phyloP scores from a whole-genome alignment of 1,139 yeast species.

The Yamadazyma sp. region DNA sequence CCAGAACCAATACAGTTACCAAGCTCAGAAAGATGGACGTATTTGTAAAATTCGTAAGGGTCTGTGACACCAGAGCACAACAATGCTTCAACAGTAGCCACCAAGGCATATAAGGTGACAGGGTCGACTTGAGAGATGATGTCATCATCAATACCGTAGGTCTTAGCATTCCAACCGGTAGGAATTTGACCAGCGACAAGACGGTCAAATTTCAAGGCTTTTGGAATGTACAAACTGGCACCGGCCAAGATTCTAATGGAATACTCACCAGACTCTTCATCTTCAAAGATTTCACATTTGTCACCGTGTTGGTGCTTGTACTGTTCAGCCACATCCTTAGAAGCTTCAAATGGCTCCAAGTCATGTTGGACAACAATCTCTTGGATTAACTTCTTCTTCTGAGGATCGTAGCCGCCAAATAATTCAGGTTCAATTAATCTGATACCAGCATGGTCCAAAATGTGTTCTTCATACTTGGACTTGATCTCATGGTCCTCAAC shows the following conservation, averaged over 20 bases:
- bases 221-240: slow-evolving; percentile 87
- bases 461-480: slow-evolving; percentile 83
- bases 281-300: slow-evolving; percentile 87
- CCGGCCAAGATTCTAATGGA: slow-evolving; percentile 90
- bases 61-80: slow-evolving; percentile 93
- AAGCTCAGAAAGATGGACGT: slow-evolving; percentile 95
- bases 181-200: slow-evolving; percentile 99
- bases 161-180: slow-evolving; percentile 95
- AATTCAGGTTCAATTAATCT: slow-evolving; percentile 95
- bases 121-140: slow-evolving; percentile 94
- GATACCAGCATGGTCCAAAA: slow-evolving; percentile 92
- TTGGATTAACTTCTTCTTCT: slow-evolving; percentile 87
- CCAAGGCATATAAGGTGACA: slow-evolving; percentile 87
- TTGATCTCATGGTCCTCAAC: slow-evolving; percentile 94
- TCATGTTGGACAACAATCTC: slow-evolving; percentile 96
- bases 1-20: slow-evolving; percentile 99
- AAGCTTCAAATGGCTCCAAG: slow-evolving; percentile 91
- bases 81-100: slow-evolving; percentile 92
- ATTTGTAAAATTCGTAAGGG: slow-evolving; percentile 97
- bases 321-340: slow-evolving; percentile 89
- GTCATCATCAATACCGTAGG: slow-evolving; percentile 94
- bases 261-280: slow-evolving; percentile 88
- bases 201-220: slow-evolving; percentile 93
- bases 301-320: slow-evolving; percentile 94
- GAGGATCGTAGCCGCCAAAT: slow-evolving; percentile 91